Conservation (phyloP, 2,329 filamentous ascomycete genomes). For the Trichoderma sp. region DNA sequence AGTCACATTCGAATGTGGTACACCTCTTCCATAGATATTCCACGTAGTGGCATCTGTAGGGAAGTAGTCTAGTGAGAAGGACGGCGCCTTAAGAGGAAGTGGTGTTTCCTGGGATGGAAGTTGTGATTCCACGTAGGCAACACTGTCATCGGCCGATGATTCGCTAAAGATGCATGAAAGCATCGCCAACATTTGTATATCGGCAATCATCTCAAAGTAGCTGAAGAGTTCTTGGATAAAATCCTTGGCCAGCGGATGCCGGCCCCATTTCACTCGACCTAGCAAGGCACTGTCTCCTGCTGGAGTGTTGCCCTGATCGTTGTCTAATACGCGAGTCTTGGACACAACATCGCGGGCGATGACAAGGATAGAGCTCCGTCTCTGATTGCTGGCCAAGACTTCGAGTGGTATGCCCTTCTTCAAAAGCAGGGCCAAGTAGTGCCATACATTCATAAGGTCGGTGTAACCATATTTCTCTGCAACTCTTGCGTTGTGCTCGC, state of each 20-base stretch:
- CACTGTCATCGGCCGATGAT: slow-evolving; percentile 51
- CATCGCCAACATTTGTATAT: slow-evolving; percentile 71
- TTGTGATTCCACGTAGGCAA: slow-evolving; percentile 56
- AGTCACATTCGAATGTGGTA: slow-evolving; percentile 52
- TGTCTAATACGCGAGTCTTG: slow-evolving; percentile 25
- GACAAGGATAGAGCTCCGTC: slow-evolving; percentile 61
- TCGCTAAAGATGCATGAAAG: slow-evolving; percentile 68
- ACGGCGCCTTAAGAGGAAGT: slow-evolving; percentile 61
- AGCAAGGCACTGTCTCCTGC: slow-evolving; percentile 37
- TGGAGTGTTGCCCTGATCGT: background rate
- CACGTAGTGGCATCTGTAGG: slow-evolving; percentile 56
- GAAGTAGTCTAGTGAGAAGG: slow-evolving; percentile 66
- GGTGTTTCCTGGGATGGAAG: slow-evolving; percentile 60
- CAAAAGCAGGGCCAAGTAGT: slow-evolving; percentile 72
- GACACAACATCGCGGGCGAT: slow-evolving; percentile 63
- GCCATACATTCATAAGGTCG: slow-evolving; percentile 81
- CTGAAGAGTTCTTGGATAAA: slow-evolving; percentile 61
- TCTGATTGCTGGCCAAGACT: slow-evolving; percentile 53
- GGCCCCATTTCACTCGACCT: slow-evolving; percentile 66
- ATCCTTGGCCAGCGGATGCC: slow-evolving; percentile 60
- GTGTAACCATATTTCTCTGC: slow-evolving; percentile 67
- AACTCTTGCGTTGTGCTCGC: slow-evolving; percentile 76
- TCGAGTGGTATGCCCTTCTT: slow-evolving; percentile 72
- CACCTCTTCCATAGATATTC: slow-evolving; percentile 51
- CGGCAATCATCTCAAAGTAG: slow-evolving; percentile 60